Evolutionary conservation across 164 flowering plant genomes (phyloP).

Genomic region (Stephania yunnanensis): DNA sequence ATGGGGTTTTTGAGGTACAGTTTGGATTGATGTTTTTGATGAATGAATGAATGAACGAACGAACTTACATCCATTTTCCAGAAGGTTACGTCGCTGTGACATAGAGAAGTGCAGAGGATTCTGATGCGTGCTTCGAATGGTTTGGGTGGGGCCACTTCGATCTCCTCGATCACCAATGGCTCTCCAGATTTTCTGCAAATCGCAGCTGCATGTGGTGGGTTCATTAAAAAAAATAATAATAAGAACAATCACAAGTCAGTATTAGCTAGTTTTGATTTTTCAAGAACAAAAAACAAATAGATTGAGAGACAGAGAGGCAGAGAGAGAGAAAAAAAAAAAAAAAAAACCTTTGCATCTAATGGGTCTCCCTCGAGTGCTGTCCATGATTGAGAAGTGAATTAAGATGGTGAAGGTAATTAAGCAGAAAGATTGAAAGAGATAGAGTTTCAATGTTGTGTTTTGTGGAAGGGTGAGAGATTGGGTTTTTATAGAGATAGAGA

Average conservation of each 20-base stretch:
- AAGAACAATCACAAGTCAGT: not conserved
- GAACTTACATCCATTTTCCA: constrained; percentile 35
- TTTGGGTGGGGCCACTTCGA: constrained; percentile 55
- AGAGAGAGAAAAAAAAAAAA: too few species aligned
- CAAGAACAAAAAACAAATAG: not conserved
- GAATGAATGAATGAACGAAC: too few species aligned
- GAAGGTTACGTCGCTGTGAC: constrained; percentile 50
- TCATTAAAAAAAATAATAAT: not conserved
- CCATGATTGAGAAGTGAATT: not conserved
- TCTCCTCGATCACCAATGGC: constrained; percentile 48
- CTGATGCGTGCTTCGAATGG: constrained; percentile 53
- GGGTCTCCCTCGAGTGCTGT: constrained; percentile 15
- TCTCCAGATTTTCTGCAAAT: constrained; percentile 42
- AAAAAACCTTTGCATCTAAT: constrained; percentile 28
- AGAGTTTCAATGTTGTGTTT: not conserved
- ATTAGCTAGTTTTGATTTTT: too few species aligned
- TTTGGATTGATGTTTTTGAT: too few species aligned
- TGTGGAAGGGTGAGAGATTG: too few species aligned
- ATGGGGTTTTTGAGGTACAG: too few species aligned
- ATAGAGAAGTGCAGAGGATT: constrained; percentile 57
- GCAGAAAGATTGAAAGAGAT: not conserved
- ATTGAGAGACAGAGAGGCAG: not conserved
- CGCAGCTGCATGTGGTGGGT: constrained; percentile 40
- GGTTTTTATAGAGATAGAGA: too few species aligned
- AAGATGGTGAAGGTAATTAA: not conserved